A percentile compares a stretch with the other conserved stretches of the same genome.
phyloP scores from a whole-genome alignment of 2,329 filamentous ascomycete genomes.

The Cordyceps militaris region DNA sequence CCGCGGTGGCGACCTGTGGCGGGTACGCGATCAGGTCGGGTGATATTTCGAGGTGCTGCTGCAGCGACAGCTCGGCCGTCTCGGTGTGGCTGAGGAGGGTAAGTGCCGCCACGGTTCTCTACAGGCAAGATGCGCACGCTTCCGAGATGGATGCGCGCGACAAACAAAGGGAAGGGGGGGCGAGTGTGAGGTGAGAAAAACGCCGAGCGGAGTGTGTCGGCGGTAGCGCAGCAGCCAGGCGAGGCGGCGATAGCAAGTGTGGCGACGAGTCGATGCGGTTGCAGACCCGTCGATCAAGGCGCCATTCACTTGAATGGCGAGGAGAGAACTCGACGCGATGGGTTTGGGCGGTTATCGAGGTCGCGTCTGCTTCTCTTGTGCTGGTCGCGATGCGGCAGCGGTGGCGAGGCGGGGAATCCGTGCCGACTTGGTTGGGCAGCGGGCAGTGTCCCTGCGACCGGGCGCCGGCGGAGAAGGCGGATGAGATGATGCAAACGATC shows the following conservation, averaged over 20 bases:
- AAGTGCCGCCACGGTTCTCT: conserved; percentile 49
- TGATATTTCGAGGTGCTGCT: conserved; percentile 52
- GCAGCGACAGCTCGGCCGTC: conserved; percentile 47
- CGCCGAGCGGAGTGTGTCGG: neutral
- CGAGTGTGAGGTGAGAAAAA: neutral
- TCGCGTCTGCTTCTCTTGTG: neutral
- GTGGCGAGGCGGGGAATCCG: conserved; percentile 11
- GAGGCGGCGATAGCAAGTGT: neutral
- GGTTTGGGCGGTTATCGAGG: neutral
- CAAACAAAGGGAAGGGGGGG: neutral
- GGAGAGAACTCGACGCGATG: neutral
- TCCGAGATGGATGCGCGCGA: conserved; percentile 11
- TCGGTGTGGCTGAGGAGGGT: conserved; percentile 47
- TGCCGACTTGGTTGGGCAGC: conserved; percentile 8
- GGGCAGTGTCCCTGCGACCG: neutral
- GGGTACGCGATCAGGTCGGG: conserved; percentile 46
- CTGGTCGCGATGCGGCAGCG: neutral
- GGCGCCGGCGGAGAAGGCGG: neutral
- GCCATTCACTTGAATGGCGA: neutral
- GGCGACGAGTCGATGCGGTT: neutral
- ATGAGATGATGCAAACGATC: neutral
- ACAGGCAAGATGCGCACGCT: conserved; percentile 12
- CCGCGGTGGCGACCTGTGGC: conserved; percentile 39
- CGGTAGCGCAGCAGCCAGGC: too few species aligned
- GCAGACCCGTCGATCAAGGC: neutral